Conservation (phyloP, 2,329 filamentous ascomycete species). For the Colletotrichum sp. region DNA sequence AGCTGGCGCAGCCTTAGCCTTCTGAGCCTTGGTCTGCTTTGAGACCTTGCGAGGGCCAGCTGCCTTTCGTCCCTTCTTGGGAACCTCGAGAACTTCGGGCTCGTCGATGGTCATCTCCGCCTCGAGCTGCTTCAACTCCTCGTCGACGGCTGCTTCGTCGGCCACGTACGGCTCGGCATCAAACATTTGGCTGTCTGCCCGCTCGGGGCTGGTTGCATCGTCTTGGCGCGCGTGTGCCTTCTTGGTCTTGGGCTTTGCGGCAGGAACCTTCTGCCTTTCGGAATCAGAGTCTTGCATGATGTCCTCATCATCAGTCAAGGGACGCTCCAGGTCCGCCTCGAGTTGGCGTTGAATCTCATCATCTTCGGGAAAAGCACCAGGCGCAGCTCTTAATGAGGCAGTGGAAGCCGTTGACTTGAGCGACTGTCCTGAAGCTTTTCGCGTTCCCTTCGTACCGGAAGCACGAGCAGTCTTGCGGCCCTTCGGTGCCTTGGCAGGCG, state of each 20-base stretch:
- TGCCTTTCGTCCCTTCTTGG: slow-evolving; percentile 60
- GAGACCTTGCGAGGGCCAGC: slow-evolving; percentile 53
- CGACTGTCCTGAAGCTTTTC: slow-evolving; percentile 33
- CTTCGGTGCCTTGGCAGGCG: slow-evolving; percentile 32
- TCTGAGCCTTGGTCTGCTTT: slow-evolving; percentile 54
- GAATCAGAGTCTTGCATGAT: slow-evolving; percentile 50
- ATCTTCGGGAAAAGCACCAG: slow-evolving; percentile 53
- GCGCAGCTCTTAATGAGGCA: slow-evolving; percentile 37
- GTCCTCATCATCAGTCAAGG: slow-evolving; percentile 58
- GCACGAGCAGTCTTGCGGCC: slow-evolving; percentile 48
- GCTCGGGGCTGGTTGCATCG: slow-evolving; percentile 29
- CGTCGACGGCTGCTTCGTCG: slow-evolving; percentile 54
- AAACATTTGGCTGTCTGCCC: slow-evolving; percentile 52
- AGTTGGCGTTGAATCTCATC: slow-evolving; percentile 70
- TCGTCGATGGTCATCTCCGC: slow-evolving; percentile 45
- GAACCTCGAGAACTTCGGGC: slow-evolving; percentile 44
- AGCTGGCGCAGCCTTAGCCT: slow-evolving; percentile 37
- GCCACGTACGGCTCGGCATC: slow-evolving; percentile 49
- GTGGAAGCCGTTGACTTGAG: slow-evolving; percentile 50
- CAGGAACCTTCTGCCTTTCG: slow-evolving; percentile 40
- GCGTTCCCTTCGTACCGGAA: slow-evolving; percentile 41
- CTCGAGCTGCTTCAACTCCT: slow-evolving; percentile 54
- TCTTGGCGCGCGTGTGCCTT: slow-evolving; percentile 30
- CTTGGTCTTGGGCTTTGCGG: slow-evolving; percentile 31
- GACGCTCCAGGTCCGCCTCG: slow-evolving; percentile 66